Conservation (phyloP, 1,284 basidiomycete genomes). For the Tetrapyrgos nigripes region DNA sequence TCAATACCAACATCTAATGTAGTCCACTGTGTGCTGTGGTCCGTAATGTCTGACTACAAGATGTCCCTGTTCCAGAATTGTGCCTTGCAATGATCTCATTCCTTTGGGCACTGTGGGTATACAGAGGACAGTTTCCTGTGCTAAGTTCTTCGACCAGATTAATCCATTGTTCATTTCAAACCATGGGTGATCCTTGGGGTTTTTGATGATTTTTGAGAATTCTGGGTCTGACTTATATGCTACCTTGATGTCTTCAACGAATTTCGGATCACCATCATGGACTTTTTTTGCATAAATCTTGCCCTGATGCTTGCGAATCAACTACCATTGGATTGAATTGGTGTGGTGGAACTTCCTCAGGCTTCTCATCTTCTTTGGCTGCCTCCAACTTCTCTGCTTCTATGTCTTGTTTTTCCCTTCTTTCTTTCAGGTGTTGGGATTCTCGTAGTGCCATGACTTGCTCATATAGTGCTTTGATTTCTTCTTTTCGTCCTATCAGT, state of each 20-base stretch:
- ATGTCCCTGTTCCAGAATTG: constrained; percentile 30
- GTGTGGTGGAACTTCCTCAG: not conserved
- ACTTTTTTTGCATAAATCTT: constrained; percentile 26
- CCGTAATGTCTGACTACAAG: constrained; percentile 32
- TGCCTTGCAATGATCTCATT: constrained; percentile 1
- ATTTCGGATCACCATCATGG: not conserved
- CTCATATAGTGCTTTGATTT: not conserved
- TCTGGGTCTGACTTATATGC: not conserved
- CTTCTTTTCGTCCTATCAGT: not conserved
- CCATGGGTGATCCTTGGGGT: constrained; percentile 16
- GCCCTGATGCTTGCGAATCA: not conserved
- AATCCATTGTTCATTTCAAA: constrained; percentile 25
- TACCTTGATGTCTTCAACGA: not conserved
- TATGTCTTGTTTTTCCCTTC: too few relatives aligned
- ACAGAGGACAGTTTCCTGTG: not conserved
- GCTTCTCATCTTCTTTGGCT: not conserved
- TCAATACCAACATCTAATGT: constrained; percentile 40
- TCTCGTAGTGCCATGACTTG: too few relatives aligned
- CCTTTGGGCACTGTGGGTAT: not conserved
- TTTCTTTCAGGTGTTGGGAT: too few relatives aligned
- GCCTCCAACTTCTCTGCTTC: not conserved
- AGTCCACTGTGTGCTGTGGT: constrained; percentile 26
- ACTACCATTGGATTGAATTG: not conserved
- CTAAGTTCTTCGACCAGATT: constrained; percentile 21
- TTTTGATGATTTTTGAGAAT: constrained; percentile 13